These are phyloP conservation scores for Thermothelomyces thermophilus DNA, from an alignment of 2,329 filamentous ascomycete species.

Conservation along the genomic window DNA sequence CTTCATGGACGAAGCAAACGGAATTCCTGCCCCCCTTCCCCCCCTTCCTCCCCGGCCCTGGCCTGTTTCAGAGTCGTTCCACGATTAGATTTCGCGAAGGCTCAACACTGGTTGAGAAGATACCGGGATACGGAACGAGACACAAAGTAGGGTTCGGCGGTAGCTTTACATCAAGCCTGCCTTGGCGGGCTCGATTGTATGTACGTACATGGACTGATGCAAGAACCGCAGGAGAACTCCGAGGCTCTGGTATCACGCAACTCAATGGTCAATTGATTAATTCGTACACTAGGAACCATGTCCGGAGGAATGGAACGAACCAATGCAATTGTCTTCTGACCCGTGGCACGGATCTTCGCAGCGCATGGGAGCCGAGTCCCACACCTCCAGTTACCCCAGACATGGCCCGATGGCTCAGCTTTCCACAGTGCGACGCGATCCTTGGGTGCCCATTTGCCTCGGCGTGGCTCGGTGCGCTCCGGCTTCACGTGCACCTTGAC, in stretches of 20 bases:
- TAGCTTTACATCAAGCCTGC: too few relatives aligned
- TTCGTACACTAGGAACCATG: too few relatives aligned
- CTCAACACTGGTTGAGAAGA: too few relatives aligned
- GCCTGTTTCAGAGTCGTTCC: too few relatives aligned
- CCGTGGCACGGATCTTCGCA: background rate
- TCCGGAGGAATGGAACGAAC: background rate
- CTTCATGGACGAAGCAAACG: too few relatives aligned
- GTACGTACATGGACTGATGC: too few relatives aligned
- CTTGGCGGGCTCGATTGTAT: background rate
- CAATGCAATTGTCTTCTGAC: background rate
- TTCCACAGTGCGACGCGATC: background rate
- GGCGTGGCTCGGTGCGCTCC: constrained; percentile 17
- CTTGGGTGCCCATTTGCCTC: constrained; percentile 19
- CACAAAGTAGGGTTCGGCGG: too few relatives aligned
- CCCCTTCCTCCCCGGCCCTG: too few relatives aligned
- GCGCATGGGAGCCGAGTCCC: background rate
- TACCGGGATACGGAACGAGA: too few relatives aligned
- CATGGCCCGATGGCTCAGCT: background rate
- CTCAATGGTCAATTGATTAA: background rate
- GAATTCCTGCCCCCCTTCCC: too few relatives aligned
- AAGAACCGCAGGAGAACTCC: background rate
- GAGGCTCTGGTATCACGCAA: constrained; percentile 7
- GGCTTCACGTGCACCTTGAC: constrained; percentile 23
- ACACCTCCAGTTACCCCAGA: constrained; percentile 6
- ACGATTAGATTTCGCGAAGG: too few relatives aligned